Percentiles rank a stretch among this genome's conserved stretches.
phyloP scores from a whole-genome alignment of 1,139 yeast species.

The Debaryomyces robertsiae region DNA sequence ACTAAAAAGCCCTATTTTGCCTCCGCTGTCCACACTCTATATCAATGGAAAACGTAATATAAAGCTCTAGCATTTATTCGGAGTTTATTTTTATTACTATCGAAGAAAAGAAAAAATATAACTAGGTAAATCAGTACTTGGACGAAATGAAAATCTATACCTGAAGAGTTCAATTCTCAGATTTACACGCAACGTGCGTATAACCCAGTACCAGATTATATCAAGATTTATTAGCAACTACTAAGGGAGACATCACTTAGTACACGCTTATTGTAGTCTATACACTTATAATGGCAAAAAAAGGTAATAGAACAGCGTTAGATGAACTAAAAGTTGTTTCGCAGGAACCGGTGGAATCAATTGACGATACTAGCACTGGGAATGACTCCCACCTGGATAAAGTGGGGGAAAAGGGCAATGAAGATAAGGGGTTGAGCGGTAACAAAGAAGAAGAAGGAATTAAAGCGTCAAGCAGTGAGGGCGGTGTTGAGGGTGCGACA shows the following conservation, averaged over 20 bases:
- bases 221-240: slow-evolving; percentile 1
- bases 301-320: slow-evolving; percentile 19
- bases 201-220: neutral
- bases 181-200: slow-evolving; percentile 5
- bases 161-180: slow-evolving; percentile 1
- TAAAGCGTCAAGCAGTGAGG: too few relatives aligned
- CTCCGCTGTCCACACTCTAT: slow-evolving; percentile 78
- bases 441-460: too few relatives aligned
- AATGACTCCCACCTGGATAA: neutral
- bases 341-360: slow-evolving; percentile 36
- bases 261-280: neutral
- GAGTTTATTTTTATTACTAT: slow-evolving; percentile 40
- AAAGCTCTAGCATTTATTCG: slow-evolving; percentile 62
- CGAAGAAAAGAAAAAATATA: slow-evolving; percentile 20
- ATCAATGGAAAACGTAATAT: slow-evolving; percentile 40
- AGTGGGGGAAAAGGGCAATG: too few relatives aligned
- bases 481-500: too few relatives aligned
- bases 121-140: slow-evolving; percentile 7
- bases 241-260: slow-evolving; percentile 2
- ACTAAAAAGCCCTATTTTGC: slow-evolving; percentile 33
- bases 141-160: neutral
- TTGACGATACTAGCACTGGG: slow-evolving; percentile 12
- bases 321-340: slow-evolving; percentile 36
- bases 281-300: slow-evolving; percentile 10
- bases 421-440: too few relatives aligned